A percentile compares a stretch with the other conserved stretches of the same genome.
These are phyloP conservation scores for Teunomyces aglyptinius DNA, from an alignment of 805 yeast species.

Conservation along the genomic window DNA sequence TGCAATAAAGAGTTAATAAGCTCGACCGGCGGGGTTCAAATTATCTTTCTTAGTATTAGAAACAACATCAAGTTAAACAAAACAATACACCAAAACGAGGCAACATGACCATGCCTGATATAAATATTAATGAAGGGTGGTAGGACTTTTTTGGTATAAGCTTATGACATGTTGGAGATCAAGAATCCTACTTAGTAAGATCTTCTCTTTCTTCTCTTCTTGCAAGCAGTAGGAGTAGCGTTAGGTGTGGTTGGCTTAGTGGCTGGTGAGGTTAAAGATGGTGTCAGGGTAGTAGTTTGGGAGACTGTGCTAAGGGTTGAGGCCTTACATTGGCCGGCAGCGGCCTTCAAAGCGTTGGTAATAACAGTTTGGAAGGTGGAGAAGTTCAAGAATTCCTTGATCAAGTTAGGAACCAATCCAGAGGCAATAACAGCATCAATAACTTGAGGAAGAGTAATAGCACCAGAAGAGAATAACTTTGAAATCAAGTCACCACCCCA, in stretches of 20 bases:
- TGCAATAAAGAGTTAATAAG: background rate
- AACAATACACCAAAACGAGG: background rate
- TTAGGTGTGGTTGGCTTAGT: conserved; percentile 15
- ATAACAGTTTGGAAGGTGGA: conserved; percentile 39
- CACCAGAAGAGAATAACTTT: conserved; percentile 27
- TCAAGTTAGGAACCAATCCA: conserved; percentile 36
- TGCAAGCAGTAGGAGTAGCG: conserved; percentile 4
- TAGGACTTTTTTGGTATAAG: background rate
- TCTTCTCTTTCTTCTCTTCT: conserved; percentile 27
- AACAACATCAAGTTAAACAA: background rate
- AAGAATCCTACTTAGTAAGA: conserved; percentile 15
- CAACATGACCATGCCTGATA: background rate
- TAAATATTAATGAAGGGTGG: conserved; percentile 2
- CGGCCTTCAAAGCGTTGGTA: conserved; percentile 44
- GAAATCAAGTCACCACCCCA: conserved; percentile 39
- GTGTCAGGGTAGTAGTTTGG: conserved; percentile 22
- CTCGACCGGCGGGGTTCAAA: background rate
- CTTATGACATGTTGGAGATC: background rate
- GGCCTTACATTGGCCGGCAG: conserved; percentile 36
- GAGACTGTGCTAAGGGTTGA: conserved; percentile 24
- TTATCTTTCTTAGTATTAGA: background rate
- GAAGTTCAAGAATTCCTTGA: conserved; percentile 38
- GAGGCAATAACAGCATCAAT: conserved; percentile 31
- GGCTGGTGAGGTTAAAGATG: conserved; percentile 9
- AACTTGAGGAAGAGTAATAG: conserved; percentile 26